Conservation (phyloP, 1,284 basidiomycete genomes). For the Gomphus bonarii region DNA sequence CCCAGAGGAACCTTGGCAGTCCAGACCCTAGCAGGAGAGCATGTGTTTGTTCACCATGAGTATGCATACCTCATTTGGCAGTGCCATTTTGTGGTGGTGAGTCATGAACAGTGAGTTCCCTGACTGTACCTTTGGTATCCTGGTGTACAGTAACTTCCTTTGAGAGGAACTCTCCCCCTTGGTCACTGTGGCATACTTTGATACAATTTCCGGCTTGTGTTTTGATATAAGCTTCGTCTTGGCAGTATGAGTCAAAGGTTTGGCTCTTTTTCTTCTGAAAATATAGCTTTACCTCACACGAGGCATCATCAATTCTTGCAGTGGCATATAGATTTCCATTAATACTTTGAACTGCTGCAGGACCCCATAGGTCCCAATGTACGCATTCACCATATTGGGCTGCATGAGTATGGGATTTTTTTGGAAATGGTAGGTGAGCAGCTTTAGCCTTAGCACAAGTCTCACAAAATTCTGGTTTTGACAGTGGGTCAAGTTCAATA, state of each 20-base stretch:
- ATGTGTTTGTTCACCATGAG: constrained; percentile 15
- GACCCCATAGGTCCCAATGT: not conserved
- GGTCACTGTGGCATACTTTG: constrained; percentile 19
- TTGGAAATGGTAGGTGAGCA: constrained; percentile 20
- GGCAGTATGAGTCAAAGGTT: constrained; percentile 17
- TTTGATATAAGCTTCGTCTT: constrained; percentile 21
- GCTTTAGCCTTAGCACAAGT: constrained; percentile 18
- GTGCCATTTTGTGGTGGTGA: constrained; percentile 26
- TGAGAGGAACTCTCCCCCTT: constrained; percentile 22
- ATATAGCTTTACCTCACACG: constrained; percentile 14
- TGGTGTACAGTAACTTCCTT: constrained; percentile 21
- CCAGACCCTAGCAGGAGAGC: constrained; percentile 18
- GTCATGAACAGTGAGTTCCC: constrained; percentile 25
- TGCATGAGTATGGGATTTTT: constrained; percentile 13
- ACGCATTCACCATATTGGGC: not conserved
- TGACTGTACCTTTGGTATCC: constrained; percentile 19
- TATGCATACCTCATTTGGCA: constrained; percentile 24
- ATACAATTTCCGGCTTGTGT: constrained; percentile 17
- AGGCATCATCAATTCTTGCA: constrained; percentile 13
- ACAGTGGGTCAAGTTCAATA: constrained; percentile 1
- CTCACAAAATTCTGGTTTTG: constrained; percentile 21
- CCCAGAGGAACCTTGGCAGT: constrained; percentile 17
- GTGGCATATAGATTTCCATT: constrained; percentile 9
- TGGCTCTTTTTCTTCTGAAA: constrained; percentile 22
- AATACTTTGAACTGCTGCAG: not conserved